These are phyloP conservation scores for Neocucurbitaria cava DNA, from an alignment of 2,329 filamentous ascomycete species.

Conservation along the genomic window DNA sequence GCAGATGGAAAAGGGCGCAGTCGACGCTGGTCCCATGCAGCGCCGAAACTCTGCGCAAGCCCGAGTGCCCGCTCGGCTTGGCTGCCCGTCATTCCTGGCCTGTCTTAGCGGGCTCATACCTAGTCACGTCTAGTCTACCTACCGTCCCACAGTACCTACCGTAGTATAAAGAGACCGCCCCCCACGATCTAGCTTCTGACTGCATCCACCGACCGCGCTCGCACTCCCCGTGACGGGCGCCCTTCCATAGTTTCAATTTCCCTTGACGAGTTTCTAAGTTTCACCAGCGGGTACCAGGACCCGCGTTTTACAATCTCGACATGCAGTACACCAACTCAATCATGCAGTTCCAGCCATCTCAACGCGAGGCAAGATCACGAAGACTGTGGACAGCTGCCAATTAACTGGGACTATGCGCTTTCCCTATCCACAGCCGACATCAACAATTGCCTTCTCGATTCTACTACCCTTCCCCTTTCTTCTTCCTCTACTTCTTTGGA, in stretches of 20 bases:
- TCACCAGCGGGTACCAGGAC: slow-evolving; percentile 45
- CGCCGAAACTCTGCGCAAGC: background rate
- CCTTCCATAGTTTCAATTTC: slow-evolving; percentile 42
- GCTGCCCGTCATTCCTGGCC: background rate
- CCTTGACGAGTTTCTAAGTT: slow-evolving; percentile 46
- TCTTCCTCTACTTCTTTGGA: slow-evolving; percentile 32
- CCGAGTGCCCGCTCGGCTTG: background rate
- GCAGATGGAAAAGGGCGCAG: slow-evolving; percentile 1
- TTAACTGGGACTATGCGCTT: slow-evolving; percentile 38
- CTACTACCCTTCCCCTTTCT: slow-evolving; percentile 28
- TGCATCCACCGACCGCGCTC: slow-evolving; percentile 39
- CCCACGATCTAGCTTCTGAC: slow-evolving; percentile 22
- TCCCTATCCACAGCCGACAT: slow-evolving; percentile 35
- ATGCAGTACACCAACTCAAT: slow-evolving; percentile 37
- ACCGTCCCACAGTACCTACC: slow-evolving; percentile 6
- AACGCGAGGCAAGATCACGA: slow-evolving; percentile 24
- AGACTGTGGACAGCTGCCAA: slow-evolving; percentile 33
- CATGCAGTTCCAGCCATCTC: slow-evolving; percentile 31
- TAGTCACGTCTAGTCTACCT: background rate
- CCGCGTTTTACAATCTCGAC: slow-evolving; percentile 40
- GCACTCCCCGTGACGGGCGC: slow-evolving; percentile 45
- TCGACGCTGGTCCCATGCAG: background rate
- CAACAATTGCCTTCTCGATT: slow-evolving; percentile 22
- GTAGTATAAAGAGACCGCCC: slow-evolving; percentile 28
- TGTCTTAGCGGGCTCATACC: background rate